Percentiles rank a stretch among this genome's conserved stretches.
Evolutionary conservation across 2,329 filamentous ascomycete genomes (phyloP).

Genomic region (Paracorniculantispora psalliotae): DNA sequence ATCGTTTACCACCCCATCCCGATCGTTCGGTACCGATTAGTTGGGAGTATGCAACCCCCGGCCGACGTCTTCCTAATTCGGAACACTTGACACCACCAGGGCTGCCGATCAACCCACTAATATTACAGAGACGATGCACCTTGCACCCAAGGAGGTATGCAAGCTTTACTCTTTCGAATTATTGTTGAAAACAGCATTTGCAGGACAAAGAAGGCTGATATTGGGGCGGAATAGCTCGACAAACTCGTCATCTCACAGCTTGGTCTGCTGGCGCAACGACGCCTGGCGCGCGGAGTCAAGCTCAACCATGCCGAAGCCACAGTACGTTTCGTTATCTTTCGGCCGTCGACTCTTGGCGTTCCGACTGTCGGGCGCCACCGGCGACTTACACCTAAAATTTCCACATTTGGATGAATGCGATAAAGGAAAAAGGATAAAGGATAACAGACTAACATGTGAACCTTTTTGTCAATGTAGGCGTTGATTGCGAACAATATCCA

Average conservation of each 20-base stretch:
- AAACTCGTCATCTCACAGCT: slow-evolving; percentile 92
- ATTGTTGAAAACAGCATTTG: not conserved
- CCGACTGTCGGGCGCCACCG: not conserved
- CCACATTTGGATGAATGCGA: not conserved
- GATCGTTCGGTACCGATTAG: slow-evolving; percentile 9
- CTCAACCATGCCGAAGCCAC: slow-evolving; percentile 87
- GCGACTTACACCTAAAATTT: not conserved
- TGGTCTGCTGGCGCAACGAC: slow-evolving; percentile 78
- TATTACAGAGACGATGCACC: slow-evolving; percentile 34
- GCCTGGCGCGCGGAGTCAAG: slow-evolving; percentile 80
- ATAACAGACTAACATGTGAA: slow-evolving; percentile 9
- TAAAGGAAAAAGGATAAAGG: not conserved
- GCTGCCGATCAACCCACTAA: slow-evolving; percentile 2
- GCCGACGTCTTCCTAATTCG: slow-evolving; percentile 10
- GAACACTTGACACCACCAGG: slow-evolving; percentile 3
- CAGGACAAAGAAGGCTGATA: not conserved
- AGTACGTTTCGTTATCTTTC: slow-evolving; percentile 40
- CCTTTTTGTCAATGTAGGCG: slow-evolving; percentile 43
- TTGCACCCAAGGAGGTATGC: slow-evolving; percentile 44
- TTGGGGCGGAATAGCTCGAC: slow-evolving; percentile 61
- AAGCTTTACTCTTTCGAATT: not conserved
- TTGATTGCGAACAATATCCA: slow-evolving; percentile 86
- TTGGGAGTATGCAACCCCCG: slow-evolving; percentile 9
- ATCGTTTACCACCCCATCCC: not conserved
- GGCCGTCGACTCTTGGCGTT: not conserved